A percentile compares a stretch with the other conserved stretches of the same genome.
These are phyloP conservation scores for Cenchrus americanus DNA, from an alignment of 176 grass and related monocot species.

Conservation along the genomic window DNA sequence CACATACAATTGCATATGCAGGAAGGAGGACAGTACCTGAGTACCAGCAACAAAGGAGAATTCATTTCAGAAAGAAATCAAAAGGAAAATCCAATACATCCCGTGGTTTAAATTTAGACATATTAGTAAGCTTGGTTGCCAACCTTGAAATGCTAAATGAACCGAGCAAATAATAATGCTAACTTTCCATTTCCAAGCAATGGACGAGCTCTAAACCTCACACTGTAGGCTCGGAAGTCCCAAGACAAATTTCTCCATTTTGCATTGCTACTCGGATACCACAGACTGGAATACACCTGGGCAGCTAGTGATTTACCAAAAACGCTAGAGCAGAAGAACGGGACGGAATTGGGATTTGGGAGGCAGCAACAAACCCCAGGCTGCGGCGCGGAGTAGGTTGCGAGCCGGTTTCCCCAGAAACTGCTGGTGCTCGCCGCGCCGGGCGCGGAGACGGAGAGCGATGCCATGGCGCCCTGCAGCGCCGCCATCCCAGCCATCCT, in stretches of 20 bases:
- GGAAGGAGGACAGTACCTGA: background rate
- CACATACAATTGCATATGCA: no score
- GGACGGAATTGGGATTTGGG: background rate
- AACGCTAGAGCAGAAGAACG: background rate
- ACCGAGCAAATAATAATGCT: background rate
- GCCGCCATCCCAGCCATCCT: slow-evolving; percentile 52
- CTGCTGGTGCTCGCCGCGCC: slow-evolving; percentile 30
- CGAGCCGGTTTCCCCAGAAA: slow-evolving; percentile 54
- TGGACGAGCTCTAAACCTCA: background rate
- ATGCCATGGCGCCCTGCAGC: slow-evolving; percentile 53
- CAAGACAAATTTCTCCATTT: background rate
- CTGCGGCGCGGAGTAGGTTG: slow-evolving; percentile 41
- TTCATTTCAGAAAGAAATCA: background rate
- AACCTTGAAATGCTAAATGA: background rate
- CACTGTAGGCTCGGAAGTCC: background rate
- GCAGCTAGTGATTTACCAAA: background rate
- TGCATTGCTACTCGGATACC: background rate
- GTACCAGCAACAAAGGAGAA: background rate
- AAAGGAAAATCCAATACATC: background rate
- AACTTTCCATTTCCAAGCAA: background rate
- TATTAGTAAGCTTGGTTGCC: background rate
- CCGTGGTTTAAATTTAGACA: background rate
- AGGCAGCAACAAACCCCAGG: slow-evolving; percentile 21
- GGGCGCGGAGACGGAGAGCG: slow-evolving; percentile 45
- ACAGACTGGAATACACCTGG: background rate